phyloP scores from a whole-genome alignment of 805 yeast genomes.

The Saccharomycopsis sp. region DNA sequence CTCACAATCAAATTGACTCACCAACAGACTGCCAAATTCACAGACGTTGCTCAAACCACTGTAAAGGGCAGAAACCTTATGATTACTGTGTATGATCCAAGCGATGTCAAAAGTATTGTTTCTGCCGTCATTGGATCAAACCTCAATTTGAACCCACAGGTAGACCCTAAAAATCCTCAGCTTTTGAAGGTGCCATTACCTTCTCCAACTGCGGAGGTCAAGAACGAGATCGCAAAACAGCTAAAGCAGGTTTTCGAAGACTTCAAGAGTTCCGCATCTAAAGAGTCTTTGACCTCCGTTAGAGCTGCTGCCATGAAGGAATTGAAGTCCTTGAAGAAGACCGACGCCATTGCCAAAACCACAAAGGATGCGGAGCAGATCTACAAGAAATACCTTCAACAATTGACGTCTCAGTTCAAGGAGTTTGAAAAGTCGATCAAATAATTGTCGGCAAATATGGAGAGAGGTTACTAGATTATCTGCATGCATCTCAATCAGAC shows the following conservation, averaged over 20 bases:
- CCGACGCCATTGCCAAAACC: slow-evolving; percentile 50
- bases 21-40: slow-evolving; percentile 42
- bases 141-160: slow-evolving; percentile 74
- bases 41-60: slow-evolving; percentile 64
- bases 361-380: slow-evolving; percentile 57
- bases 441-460: background rate
- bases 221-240: slow-evolving; percentile 45
- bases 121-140: slow-evolving; percentile 64
- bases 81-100: slow-evolving; percentile 86
- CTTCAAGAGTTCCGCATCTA: slow-evolving; percentile 41
- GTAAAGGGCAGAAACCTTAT: slow-evolving; percentile 53
- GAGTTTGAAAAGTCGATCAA: slow-evolving; percentile 41
- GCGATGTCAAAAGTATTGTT: slow-evolving; percentile 57
- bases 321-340: slow-evolving; percentile 43
- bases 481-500: no score
- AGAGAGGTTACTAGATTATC: no score
- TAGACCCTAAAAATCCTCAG: slow-evolving; percentile 65
- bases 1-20: slow-evolving; percentile 45
- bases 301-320: slow-evolving; percentile 55
- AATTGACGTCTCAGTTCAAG: slow-evolving; percentile 50
- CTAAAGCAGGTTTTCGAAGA: slow-evolving; percentile 63
- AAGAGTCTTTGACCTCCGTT: slow-evolving; percentile 45
- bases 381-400: slow-evolving; percentile 57
- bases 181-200: slow-evolving; percentile 69
- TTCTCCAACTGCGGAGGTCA: slow-evolving; percentile 63